Base-by-base conservation (phyloP, 306 rosid genomes). In the Castanea mollissima region DNA sequence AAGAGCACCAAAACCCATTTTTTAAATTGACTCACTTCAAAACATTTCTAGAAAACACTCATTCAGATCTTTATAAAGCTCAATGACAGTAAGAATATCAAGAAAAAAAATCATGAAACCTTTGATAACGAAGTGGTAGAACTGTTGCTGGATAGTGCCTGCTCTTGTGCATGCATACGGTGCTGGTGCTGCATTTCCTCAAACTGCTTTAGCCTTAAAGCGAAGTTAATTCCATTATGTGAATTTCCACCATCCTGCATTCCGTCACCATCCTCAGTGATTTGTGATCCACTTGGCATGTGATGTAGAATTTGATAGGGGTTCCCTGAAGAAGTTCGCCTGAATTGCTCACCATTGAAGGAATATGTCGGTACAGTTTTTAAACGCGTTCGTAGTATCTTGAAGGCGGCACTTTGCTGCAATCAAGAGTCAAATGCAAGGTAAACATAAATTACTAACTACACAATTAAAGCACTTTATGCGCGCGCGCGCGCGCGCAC, bases 331-430 rank as follows among this genome's bases (percentile, higher is more conserved):
- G 96, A 76, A 46, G 88, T 82, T 69, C 55, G 86, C 76, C 88
- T 82, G 41, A 86, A 52, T 73, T 85, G 94, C 73, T 93, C 96
- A 19, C 93, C 80, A 55, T 88, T 85, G 73, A 93, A 91, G 27
- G 97, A 84, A 83, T 90, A 89, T 0, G 90, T 84, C 2, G 97
- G 98, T 80, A 96, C 92, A 13, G 96, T 92, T 88, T 96, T 90
- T 78, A 96, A 85, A 57, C 98, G 98, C 12, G 98, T 96, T 78
- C 89, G 84, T 49, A 96, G 88, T 79, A 96, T 88, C 91, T 93
- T 93, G 78, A 96, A 96, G 63, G 99, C 99, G 2, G 93, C 92
- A 85, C 98, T 96, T 96, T 96, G 99, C 99, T 96, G 96, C 85
- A 80, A 79, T 65, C 34, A 41, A 71, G 67, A 16, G 79, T 25